Conservation (phyloP, 768 basidiomycete species). For the Boletus speciosus region DNA sequence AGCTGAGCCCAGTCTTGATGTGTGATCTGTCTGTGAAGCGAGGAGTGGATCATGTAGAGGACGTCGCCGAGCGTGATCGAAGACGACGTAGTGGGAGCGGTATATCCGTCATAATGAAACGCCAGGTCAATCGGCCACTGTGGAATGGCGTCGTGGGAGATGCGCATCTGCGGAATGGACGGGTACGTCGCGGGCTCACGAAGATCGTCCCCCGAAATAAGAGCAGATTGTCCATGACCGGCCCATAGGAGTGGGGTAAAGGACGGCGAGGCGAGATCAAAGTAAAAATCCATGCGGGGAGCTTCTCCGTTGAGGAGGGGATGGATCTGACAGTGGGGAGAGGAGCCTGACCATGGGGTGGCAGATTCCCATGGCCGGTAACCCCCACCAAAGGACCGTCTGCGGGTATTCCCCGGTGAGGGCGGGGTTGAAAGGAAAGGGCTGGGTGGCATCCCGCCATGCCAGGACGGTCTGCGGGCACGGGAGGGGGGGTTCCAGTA, state of each 20-base stretch:
- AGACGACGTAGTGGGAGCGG: constrained; percentile 23
- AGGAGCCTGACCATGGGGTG: constrained; percentile 22
- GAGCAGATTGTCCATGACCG: constrained; percentile 35
- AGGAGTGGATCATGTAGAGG: constrained; percentile 45
- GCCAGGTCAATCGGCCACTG: constrained; percentile 61
- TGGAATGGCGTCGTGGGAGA: constrained; percentile 53
- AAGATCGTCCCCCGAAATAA: constrained; percentile 46
- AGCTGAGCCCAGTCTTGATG: constrained; percentile 36
- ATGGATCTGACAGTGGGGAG: constrained; percentile 28
- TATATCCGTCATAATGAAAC: constrained; percentile 31
- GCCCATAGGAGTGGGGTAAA: constrained; percentile 44
- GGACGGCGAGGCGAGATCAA: constrained; percentile 51
- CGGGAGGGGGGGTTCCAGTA: constrained; percentile 29
- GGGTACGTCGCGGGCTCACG: constrained; percentile 55
- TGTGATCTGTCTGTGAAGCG: constrained; percentile 42
- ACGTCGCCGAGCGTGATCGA: constrained; percentile 61
- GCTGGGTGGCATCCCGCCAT: constrained; percentile 28
- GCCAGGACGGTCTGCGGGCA: constrained; percentile 44
- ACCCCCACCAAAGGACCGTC: constrained; percentile 30
- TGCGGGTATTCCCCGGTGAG: constrained; percentile 12
- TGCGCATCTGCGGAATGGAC: constrained; percentile 48
- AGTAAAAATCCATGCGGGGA: constrained; percentile 43
- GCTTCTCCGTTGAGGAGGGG: constrained; percentile 48
- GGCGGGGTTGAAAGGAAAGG: constrained; percentile 22
- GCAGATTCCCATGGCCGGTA: constrained; percentile 20